Evolutionary conservation across 345 rosid genomes (phyloP).

Genomic region (Populus davidiana): DNA sequence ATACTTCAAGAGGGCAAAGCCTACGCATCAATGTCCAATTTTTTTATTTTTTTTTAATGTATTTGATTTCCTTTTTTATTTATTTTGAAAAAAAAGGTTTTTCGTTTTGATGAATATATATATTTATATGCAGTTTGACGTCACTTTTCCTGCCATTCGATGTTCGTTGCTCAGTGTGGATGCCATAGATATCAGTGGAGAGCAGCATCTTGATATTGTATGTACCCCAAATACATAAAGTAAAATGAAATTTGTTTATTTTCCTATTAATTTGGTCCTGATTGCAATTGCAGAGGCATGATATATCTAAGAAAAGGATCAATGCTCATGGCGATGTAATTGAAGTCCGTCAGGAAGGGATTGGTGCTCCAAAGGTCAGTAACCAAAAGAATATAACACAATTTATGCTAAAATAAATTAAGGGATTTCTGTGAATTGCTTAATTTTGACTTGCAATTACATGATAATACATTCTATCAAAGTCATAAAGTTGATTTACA

Average conservation of each 20-base stretch:
- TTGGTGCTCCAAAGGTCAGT: conserved; percentile 30
- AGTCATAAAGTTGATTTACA: not conserved
- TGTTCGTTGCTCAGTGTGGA: conserved; percentile 31
- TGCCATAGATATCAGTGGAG: conserved; percentile 36
- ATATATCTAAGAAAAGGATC: conserved; percentile 30
- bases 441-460: not conserved
- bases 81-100: not conserved
- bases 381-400: not conserved
- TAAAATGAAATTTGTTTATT: not conserved
- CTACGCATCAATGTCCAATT: conserved; percentile 26
- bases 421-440: not conserved
- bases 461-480: too few species aligned
- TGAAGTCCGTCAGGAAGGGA: conserved; percentile 28
- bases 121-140: conserved; percentile 27
- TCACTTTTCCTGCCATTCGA: conserved; percentile 31
- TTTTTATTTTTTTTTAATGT: not conserved
- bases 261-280: not conserved
- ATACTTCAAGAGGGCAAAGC: conserved; percentile 28
- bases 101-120: not conserved
- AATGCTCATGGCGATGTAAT: conserved; percentile 20
- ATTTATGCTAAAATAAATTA: not conserved
- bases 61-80: not conserved
- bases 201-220: conserved; percentile 35
- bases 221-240: not conserved
- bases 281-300: conserved; percentile 23